Percentiles rank a stretch among this genome's conserved stretches.
phyloP scores from a whole-genome alignment of 345 rosid species.

The Angophora floribunda region DNA sequence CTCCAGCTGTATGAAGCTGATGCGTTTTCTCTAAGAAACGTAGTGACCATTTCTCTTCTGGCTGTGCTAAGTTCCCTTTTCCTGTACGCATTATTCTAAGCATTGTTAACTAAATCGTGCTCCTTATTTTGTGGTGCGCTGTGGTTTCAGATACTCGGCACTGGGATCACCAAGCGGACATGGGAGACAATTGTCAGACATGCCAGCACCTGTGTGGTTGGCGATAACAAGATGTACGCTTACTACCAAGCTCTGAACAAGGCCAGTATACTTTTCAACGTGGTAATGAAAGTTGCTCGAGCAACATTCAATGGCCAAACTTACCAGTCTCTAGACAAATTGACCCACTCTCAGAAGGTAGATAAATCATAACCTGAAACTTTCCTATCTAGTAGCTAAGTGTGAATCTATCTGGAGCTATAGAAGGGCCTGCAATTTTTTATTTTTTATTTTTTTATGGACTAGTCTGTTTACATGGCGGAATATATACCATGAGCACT shows the following conservation, averaged over 20 bases:
- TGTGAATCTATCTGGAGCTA: background rate
- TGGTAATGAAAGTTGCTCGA: slow-evolving; percentile 32
- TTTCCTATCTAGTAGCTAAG: background rate
- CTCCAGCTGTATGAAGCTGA: slow-evolving; percentile 5
- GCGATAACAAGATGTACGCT: slow-evolving; percentile 27
- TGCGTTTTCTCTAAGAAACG: slow-evolving; percentile 8
- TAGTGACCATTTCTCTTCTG: slow-evolving; percentile 16
- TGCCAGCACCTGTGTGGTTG: slow-evolving; percentile 43
- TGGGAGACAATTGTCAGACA: slow-evolving; percentile 61
- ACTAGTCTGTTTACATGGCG: background rate
- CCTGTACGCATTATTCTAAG: background rate
- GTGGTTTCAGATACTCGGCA: slow-evolving; percentile 32
- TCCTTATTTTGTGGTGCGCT: background rate
- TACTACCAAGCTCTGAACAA: slow-evolving; percentile 16
- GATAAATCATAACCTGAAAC: background rate
- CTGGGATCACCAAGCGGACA: slow-evolving; percentile 23
- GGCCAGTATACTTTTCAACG: slow-evolving; percentile 35
- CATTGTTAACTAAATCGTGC: background rate
- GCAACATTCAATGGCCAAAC: slow-evolving; percentile 24
- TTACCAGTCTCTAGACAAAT: slow-evolving; percentile 10
- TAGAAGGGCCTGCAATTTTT: background rate
- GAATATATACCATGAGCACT: background rate
- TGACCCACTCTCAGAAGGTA: slow-evolving; percentile 28
- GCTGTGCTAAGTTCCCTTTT: background rate
- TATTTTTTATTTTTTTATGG: too few relatives aligned